A percentile compares a stretch with the other conserved stretches of the same genome.
These are phyloP conservation scores for Chlorophyllum brunneum DNA, from an alignment of 768 basidiomycete species.

Conservation along the genomic window DNA sequence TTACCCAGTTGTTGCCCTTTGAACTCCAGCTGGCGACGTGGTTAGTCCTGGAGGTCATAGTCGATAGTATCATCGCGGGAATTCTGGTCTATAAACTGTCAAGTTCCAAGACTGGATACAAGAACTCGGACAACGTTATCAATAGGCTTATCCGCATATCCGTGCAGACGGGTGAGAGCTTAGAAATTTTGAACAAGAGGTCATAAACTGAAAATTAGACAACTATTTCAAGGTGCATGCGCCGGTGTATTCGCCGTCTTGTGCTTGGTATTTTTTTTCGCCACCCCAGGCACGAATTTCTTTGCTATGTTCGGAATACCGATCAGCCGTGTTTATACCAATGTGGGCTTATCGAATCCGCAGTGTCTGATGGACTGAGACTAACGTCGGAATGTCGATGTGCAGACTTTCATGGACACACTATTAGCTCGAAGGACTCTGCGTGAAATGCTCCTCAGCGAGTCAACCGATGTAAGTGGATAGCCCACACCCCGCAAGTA, in stretches of 20 bases:
- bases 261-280: conserved; percentile 24
- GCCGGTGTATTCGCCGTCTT: conserved; percentile 27
- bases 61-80: conserved; percentile 16
- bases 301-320: conserved; percentile 32
- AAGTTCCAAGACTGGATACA: conserved; percentile 28
- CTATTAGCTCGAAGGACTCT: conserved; percentile 13
- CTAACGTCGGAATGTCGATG: not conserved
- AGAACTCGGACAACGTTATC: conserved; percentile 27
- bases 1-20: conserved; percentile 8
- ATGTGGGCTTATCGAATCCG: conserved; percentile 16
- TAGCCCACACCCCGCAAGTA: too few species aligned
- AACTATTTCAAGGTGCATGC: conserved; percentile 18
- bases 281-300: conserved; percentile 21
- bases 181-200: not conserved
- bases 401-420: conserved; percentile 20
- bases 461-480: not conserved
- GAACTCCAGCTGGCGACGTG: conserved; percentile 15
- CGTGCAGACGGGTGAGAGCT: conserved; percentile 26
- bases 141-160: conserved; percentile 31
- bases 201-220: not conserved
- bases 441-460: not conserved
- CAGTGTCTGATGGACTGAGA: not conserved
- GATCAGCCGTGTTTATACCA: conserved; percentile 33
- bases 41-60: conserved; percentile 17
- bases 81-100: conserved; percentile 19